These are phyloP conservation scores for Sphaerosporella brunnea DNA, from an alignment of 495 filamentous ascomycete genomes.

Conservation along the genomic window DNA sequence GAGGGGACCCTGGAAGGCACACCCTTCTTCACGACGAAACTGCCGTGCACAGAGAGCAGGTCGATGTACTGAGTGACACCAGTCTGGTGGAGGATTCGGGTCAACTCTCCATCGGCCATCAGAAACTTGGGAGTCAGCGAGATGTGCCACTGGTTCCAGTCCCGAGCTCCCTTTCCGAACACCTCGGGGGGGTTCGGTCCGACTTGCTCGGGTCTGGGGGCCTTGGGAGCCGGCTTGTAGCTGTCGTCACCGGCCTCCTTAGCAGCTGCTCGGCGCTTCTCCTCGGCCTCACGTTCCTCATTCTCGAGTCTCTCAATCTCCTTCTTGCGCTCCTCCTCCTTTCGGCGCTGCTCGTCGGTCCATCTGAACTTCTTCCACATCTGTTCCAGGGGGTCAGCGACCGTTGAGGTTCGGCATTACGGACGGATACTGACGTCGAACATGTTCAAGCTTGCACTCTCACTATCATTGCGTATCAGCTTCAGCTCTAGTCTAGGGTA, in stretches of 20 bases:
- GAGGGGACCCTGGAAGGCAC: slow-evolving; percentile 83
- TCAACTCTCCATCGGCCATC: slow-evolving; percentile 96
- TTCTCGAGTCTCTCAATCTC: slow-evolving; percentile 65
- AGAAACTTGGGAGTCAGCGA: slow-evolving; percentile 94
- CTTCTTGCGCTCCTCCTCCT: slow-evolving; percentile 38
- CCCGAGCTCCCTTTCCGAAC: slow-evolving; percentile 75
- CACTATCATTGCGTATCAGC: slow-evolving; percentile 8
- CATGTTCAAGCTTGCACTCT: slow-evolving; percentile 26
- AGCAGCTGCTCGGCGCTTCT: slow-evolving; percentile 7
- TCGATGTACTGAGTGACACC: slow-evolving; percentile 95
- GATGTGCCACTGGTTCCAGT: slow-evolving; percentile 96
- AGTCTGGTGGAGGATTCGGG: slow-evolving; percentile 48
- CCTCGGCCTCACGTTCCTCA: slow-evolving; percentile 55
- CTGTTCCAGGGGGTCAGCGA: slow-evolving; percentile 9
- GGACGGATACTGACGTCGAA: slow-evolving; percentile 17
- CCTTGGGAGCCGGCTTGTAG: slow-evolving; percentile 9
- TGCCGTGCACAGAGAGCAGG: slow-evolving; percentile 95
- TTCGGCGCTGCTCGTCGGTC: slow-evolving; percentile 23
- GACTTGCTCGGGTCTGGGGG: slow-evolving; percentile 9
- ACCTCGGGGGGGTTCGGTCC: slow-evolving; percentile 20
- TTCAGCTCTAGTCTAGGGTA: too few species aligned
- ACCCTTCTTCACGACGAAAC: slow-evolving; percentile 81
- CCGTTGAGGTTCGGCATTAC: not conserved
- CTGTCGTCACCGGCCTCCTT: slow-evolving; percentile 13
- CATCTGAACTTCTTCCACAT: slow-evolving; percentile 28